These are phyloP conservation scores for Nectriaceae sp. DNA, from an alignment of 2,329 filamentous ascomycete genomes.

Conservation along the genomic window DNA sequence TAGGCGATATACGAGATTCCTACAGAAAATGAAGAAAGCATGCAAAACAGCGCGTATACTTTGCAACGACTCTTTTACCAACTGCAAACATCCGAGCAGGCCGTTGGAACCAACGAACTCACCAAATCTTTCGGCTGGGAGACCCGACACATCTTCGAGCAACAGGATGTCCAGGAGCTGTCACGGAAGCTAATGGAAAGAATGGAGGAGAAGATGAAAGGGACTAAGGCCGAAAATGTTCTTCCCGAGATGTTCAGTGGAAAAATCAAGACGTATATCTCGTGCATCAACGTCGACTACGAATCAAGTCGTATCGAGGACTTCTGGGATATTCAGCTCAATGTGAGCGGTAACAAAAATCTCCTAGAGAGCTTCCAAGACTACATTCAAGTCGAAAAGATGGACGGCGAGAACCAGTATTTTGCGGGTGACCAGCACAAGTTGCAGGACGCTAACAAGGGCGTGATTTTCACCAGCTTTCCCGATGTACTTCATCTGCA, in stretches of 20 bases:
- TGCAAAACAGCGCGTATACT: constrained; percentile 88
- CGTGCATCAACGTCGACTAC: constrained; percentile 97
- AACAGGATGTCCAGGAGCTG: constrained; percentile 97
- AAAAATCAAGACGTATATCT: constrained; percentile 98
- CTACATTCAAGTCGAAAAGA: constrained; percentile 93
- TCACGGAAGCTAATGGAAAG: constrained; percentile 97
- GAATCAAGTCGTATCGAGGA: constrained; percentile 95
- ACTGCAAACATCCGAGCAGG: constrained; percentile 79
- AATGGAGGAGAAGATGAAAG: constrained; percentile 98
- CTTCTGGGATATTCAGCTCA: constrained; percentile 98
- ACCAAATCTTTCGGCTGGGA: constrained; percentile 99
- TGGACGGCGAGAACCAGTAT: constrained; percentile 98
- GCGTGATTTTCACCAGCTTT: constrained; percentile 95
- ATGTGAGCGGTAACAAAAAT: constrained; percentile 91
- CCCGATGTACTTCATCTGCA: constrained; percentile 93
- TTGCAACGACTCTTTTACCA: constrained; percentile 94
- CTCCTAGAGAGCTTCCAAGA: constrained; percentile 93
- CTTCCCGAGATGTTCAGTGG: constrained; percentile 91
- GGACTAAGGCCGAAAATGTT: constrained; percentile 85
- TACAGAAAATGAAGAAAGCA: constrained; percentile 79
- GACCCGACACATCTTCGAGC: constrained; percentile 95
- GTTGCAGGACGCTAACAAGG: constrained; percentile 94
- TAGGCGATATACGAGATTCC: constrained; percentile 97
- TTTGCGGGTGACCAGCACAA: constrained; percentile 88
- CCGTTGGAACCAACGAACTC: constrained; percentile 88